Evolutionary conservation across 306 rosid genomes (phyloP).

Genomic region (Cyclanthera cordifolia): DNA sequence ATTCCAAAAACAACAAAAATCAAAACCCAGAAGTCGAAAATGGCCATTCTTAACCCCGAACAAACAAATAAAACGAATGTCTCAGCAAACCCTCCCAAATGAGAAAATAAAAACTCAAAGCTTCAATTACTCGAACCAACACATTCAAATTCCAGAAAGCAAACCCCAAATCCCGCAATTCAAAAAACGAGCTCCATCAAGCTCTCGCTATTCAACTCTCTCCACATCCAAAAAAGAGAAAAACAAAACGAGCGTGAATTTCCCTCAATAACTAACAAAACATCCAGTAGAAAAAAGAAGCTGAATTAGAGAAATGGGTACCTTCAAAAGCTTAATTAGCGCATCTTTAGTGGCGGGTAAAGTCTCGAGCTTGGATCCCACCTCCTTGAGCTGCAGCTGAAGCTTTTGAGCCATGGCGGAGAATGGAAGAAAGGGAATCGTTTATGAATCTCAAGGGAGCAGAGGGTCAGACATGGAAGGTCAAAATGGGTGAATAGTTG

Average conservation of each 20-base stretch:
- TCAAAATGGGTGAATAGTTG: conserved; percentile 4
- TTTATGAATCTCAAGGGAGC: conserved; percentile 13
- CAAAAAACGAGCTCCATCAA: neutral
- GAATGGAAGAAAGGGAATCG: conserved; percentile 22
- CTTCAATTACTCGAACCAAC: neutral
- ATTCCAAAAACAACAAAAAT: neutral
- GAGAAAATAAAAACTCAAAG: neutral
- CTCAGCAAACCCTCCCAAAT: neutral
- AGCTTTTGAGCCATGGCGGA: conserved; percentile 48
- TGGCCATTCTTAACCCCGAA: neutral
- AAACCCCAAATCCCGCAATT: neutral
- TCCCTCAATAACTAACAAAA: neutral
- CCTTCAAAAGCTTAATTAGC: conserved; percentile 81
- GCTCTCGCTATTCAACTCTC: neutral
- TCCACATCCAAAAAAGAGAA: conserved; percentile 18
- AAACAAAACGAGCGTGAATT: conserved; percentile 3
- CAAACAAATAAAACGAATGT: neutral
- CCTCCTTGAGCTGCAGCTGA: conserved; percentile 69
- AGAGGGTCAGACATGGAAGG: conserved; percentile 33
- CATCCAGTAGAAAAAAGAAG: neutral
- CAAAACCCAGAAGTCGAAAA: conserved; percentile 5
- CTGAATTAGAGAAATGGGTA: conserved; percentile 25
- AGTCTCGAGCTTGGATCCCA: conserved; percentile 84
- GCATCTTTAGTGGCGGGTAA: conserved; percentile 72
- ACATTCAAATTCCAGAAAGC: neutral